A percentile compares a stretch with the other conserved stretches of the same genome.
phyloP scores from a whole-genome alignment of 805 yeast genomes.

The Trichomonascus vanleenenianus region DNA sequence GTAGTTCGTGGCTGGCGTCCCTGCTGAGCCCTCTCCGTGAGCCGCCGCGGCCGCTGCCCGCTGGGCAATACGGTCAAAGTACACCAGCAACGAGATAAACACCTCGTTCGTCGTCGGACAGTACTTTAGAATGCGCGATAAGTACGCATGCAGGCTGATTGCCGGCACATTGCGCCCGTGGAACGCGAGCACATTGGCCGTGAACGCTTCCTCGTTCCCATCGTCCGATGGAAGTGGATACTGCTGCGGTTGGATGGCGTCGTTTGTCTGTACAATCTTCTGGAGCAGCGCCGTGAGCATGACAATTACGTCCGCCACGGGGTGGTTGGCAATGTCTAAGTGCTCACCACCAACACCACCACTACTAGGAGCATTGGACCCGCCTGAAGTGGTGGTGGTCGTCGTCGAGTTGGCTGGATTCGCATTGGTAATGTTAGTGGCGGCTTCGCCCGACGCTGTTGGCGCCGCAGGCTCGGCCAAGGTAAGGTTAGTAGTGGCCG shows the following conservation, averaged over 20 bases:
- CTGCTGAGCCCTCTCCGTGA: no score
- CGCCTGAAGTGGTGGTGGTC: neutral
- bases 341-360: neutral
- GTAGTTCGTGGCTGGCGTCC: slow-evolving; percentile 4
- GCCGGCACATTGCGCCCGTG: slow-evolving; percentile 96
- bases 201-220: slow-evolving; percentile 19
- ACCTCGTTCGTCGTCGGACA: slow-evolving; percentile 99
- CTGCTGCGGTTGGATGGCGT: slow-evolving; percentile 65
- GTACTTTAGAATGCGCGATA: slow-evolving; percentile 84
- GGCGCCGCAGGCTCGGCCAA: neutral
- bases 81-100: slow-evolving; percentile 79
- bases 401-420: neutral
- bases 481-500: neutral
- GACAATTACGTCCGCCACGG: slow-evolving; percentile 67
- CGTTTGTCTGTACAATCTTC: slow-evolving; percentile 86
- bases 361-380: neutral
- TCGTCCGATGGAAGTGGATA: slow-evolving; percentile 29
- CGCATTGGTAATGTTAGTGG: neutral
- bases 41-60: slow-evolving; percentile 45
- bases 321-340: slow-evolving; percentile 71
- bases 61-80: slow-evolving; percentile 89
- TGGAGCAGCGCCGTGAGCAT: slow-evolving; percentile 84
- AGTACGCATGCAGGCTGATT: slow-evolving; percentile 82
- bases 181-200: slow-evolving; percentile 60
- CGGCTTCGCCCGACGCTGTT: neutral